Percentiles rank a stretch among this genome's conserved stretches.
Evolutionary conservation across 345 rosid genomes (phyloP).

Genomic region (Rhizophora apiculata): DNA sequence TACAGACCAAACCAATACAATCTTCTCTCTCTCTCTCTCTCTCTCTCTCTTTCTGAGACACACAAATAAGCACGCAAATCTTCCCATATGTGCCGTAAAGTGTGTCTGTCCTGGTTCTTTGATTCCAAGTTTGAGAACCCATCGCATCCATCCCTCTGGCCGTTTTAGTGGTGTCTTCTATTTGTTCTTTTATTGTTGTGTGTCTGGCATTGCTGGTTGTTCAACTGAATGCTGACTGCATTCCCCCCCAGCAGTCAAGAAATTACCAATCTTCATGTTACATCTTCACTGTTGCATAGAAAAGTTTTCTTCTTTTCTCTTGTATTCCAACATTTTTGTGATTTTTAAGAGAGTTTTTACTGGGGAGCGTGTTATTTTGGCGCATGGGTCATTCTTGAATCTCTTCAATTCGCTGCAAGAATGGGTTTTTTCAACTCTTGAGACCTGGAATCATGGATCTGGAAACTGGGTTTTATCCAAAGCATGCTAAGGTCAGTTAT

Average conservation of each 20-base stretch:
- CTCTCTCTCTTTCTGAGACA: neutral
- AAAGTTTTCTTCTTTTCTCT: slow-evolving; percentile 1
- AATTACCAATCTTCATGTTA: too few relatives aligned
- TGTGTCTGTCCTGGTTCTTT: neutral
- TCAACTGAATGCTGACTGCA: slow-evolving; percentile 38
- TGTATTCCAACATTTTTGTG: slow-evolving; percentile 3
- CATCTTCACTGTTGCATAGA: neutral
- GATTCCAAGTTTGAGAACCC: slow-evolving; percentile 12
- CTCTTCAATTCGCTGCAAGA: slow-evolving; percentile 14
- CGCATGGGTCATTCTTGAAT: slow-evolving; percentile 30
- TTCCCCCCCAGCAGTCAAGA: neutral
- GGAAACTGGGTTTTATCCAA: slow-evolving; percentile 45
- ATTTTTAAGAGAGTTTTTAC: neutral
- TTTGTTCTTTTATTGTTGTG: slow-evolving; percentile 7
- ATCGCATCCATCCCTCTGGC: neutral
- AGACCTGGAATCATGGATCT: slow-evolving; percentile 54
- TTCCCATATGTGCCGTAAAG: neutral
- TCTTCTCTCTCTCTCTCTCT: slow-evolving; percentile 1
- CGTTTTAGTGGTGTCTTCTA: slow-evolving; percentile 10
- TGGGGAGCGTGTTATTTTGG: slow-evolving; percentile 12
- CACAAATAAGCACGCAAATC: neutral
- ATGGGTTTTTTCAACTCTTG: slow-evolving; percentile 31
- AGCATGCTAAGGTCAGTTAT: slow-evolving; percentile 46
- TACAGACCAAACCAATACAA: neutral
- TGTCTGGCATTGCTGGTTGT: slow-evolving; percentile 32